Evolutionary conservation across 139 green algal species (phyloP), one percentile per base, ranked within the genome.

Genomic region (Zygnema circumcarinatum): DNA sequence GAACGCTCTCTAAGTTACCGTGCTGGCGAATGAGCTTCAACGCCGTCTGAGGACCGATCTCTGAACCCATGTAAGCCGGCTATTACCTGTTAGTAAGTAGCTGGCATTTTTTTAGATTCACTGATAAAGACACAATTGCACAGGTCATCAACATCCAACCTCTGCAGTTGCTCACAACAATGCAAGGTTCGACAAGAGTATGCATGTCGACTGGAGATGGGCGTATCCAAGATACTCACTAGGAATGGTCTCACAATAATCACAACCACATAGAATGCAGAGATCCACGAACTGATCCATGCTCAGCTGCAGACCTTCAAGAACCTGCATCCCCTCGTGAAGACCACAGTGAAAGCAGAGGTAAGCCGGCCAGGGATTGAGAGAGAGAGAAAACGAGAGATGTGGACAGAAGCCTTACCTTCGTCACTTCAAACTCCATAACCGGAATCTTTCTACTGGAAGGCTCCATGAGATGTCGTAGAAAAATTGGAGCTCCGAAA

Each of bases 231-330:
- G n/a, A n/a, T 72, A 29, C 54, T 25, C 76, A 82, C 83, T 74
- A 21, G 42, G 32, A 88, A 99, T 98, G 79, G 92, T 96, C 73
- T 91, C 90, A 53, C 88, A 94, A 87, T 99, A 99, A 89, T 99
- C 97, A 90, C 97, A 99, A 41, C 97, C 97, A 88, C 95, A 98
- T 52, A 99, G 91, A 84, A 99, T 99, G 94, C 97, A 99, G n/a
- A 99, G 67, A 89, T 99, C 97, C 20, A 99, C 94, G 84, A 99
- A 99, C 91, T 98, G 90, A 0, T 97, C 93, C n/a, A 88, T 68
- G 11, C 76, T 93, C 29, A 97, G 21, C 3, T 79, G 88, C 67
- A 98, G 93, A 62, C 93, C 73, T 39, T n/a, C n/a, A n/a, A 90
- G 21, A 1, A 90, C 81, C 69, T 83, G 2, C 52, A 35, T 72